phyloP scores from a whole-genome alignment of 192 early-diverging fungal species.

The Coemansia sp. region DNA sequence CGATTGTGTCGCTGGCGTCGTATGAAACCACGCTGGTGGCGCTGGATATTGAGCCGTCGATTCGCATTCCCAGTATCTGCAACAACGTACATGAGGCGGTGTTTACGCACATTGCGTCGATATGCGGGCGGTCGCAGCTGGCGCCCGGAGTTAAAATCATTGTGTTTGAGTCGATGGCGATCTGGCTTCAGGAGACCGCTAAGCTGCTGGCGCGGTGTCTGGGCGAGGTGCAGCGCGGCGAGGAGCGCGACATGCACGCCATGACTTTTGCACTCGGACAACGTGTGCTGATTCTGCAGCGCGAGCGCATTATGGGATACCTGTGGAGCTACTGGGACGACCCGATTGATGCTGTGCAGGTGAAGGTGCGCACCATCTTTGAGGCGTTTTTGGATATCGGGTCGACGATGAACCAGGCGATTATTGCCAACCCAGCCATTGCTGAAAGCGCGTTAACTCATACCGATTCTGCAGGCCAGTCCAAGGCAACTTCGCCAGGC shows the following conservation, averaged over 20 bases:
- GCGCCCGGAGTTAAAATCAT: constrained; percentile 67
- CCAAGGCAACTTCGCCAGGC: constrained; percentile 1
- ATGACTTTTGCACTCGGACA: constrained; percentile 42
- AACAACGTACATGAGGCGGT: constrained; percentile 60
- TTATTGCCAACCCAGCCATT: constrained; percentile 10
- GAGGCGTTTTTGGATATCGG: constrained; percentile 68
- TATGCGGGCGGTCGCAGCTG: constrained; percentile 63
- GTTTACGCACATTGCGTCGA: constrained; percentile 60
- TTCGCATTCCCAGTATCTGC: constrained; percentile 11
- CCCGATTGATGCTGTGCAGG: constrained; percentile 76
- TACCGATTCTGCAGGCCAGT: background rate
- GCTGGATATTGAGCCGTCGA: constrained; percentile 24
- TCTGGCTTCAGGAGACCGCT: constrained; percentile 65
- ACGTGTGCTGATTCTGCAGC: constrained; percentile 47
- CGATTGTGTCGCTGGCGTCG: constrained; percentile 34
- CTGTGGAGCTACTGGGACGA: constrained; percentile 87
- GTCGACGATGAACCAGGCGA: constrained; percentile 33
- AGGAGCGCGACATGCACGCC: background rate
- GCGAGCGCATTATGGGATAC: constrained; percentile 66
- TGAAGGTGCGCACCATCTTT: constrained; percentile 70
- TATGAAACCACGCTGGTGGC: constrained; percentile 33
- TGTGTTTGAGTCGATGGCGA: constrained; percentile 73
- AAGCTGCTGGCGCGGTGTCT: constrained; percentile 42
- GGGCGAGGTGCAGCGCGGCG: background rate
- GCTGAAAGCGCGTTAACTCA: background rate